These are phyloP conservation scores for Trypanosoma lewisi DNA, from an alignment of 208 protist genomes.

Conservation along the genomic window DNA sequence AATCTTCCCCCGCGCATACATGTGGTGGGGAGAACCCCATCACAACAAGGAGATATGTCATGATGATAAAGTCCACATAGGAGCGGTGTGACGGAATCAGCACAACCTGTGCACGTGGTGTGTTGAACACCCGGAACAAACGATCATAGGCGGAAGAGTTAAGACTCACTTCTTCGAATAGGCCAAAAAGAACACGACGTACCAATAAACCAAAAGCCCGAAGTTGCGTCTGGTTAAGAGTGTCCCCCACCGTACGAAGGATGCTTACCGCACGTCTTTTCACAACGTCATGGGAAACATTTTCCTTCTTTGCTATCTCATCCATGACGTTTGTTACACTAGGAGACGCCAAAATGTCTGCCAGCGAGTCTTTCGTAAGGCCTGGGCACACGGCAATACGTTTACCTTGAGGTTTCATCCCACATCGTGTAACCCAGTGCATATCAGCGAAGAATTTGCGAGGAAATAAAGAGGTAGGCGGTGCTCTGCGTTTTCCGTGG, in stretches of 20 bases:
- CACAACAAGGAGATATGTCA: constrained; percentile 74
- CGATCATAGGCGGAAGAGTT: constrained; percentile 62
- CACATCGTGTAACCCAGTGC: constrained; percentile 48
- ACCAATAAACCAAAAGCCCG: constrained; percentile 56
- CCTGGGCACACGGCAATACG: constrained; percentile 39
- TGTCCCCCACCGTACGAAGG: constrained; percentile 76
- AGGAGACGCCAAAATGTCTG: constrained; percentile 56
- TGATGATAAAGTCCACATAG: constrained; percentile 89
- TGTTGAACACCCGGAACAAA: constrained; percentile 39
- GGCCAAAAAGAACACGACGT: constrained; percentile 48
- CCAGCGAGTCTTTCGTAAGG: constrained; percentile 45
- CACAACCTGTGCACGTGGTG: constrained; percentile 60
- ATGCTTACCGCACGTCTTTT: constrained; percentile 51
- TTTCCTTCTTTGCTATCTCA: constrained; percentile 41
- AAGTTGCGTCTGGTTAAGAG: constrained; percentile 49
- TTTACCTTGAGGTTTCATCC: constrained; percentile 42
- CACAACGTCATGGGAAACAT: constrained; percentile 36
- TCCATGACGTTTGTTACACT: constrained; percentile 48
- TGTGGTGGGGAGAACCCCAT: constrained; percentile 72
- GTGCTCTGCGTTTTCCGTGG: constrained; percentile 31
- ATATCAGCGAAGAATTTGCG: constrained; percentile 28
- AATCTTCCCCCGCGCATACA: constrained; percentile 88
- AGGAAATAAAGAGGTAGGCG: constrained; percentile 30
- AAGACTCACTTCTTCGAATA: constrained; percentile 68
- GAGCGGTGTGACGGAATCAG: constrained; percentile 78